These are phyloP conservation scores for Marchantia polymorpha DNA, from an alignment of 225 moss, liverwort and hornwort genomes.

Conservation along the genomic window DNA sequence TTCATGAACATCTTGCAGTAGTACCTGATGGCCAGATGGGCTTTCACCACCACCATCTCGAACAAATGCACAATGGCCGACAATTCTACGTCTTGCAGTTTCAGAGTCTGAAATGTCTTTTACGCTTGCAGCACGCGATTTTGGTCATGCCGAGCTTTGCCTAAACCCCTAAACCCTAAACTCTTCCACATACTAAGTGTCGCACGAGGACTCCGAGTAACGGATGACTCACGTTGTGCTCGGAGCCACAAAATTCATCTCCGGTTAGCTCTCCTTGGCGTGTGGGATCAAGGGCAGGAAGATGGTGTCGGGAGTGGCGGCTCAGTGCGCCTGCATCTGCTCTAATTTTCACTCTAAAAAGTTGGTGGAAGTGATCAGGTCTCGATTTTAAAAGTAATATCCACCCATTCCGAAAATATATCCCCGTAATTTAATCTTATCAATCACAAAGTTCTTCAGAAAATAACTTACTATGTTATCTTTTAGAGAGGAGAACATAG, in stretches of 20 bases:
- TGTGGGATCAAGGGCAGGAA: conserved; percentile 43
- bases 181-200: conserved; percentile 22
- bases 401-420: too few species aligned
- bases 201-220: conserved; percentile 21
- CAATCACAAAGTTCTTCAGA: too few species aligned
- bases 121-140: conserved; percentile 6
- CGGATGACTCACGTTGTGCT: not conserved
- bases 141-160: conserved; percentile 20
- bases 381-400: too few species aligned
- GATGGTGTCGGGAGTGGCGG: conserved; percentile 26
- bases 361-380: too few species aligned
- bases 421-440: too few species aligned
- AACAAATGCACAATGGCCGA: conserved; percentile 46
- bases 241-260: conserved; percentile 24
- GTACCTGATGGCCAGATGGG: conserved; percentile 65
- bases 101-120: conserved; percentile 15
- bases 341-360: conserved; percentile 89
- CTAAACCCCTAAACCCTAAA: too few species aligned
- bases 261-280: conserved; percentile 49
- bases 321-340: conserved; percentile 50
- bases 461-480: too few species aligned
- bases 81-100: conserved; percentile 33
- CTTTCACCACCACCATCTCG: conserved; percentile 60
- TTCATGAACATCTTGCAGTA: conserved; percentile 89
- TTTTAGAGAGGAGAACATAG: too few species aligned